Base-by-base conservation (phyloP, 2,329 filamentous ascomycete species). In the Pseudogymnoascus sp. region DNA sequence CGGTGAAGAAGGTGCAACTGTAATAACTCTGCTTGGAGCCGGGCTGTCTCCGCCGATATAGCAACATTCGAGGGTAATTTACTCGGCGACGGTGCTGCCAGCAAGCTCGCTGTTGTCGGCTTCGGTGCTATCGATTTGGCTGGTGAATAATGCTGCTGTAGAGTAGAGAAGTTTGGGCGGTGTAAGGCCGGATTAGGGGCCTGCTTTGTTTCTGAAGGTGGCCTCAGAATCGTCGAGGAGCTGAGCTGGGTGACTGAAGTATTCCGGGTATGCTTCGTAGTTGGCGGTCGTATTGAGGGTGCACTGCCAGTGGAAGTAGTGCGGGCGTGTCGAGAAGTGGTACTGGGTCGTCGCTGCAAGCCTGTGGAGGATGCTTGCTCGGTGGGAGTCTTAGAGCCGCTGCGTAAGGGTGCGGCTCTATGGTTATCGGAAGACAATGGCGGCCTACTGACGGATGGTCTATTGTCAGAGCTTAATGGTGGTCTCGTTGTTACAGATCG, bases 141-240 rank as follows among this genome's bases (percentile, higher is more conserved):
- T 0, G 86, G 86, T 28, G 83, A 86, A 74, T 82, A 88, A 73
- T 88, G 84, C 66, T 88, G 85, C 66, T 88, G 85, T 38, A 83
- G 78, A 0, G 81, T 86, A 57, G 77, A 81, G 72, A 88, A 88
- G 9, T 66, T 62, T 18, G 70, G 70, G 62, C 64, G 67, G 37
- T 63, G 66, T 3, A 64, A 37, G 41, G 63, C 65, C 5, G 65
- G 38, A 6, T 69, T 65, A 4, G 57, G 16, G 20, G 57, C 34
- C 14, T 37, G 58, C 32, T 32, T 32, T 0, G 59, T 35, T 39
- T 61, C 57, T 5, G 57, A 41, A 14, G 68, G 63, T 34, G 67
- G 66, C 32, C 62, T 64, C 18, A 67, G 62, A 32, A 64, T 61
- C 28, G 65, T 65, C 30, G 65, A 47, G 8, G 64, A 57, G 14